A percentile compares a stretch with the other conserved stretches of the same genome.
phyloP scores from a whole-genome alignment of 2,329 filamentous ascomycete genomes.

The Stemphylium vesicarium region DNA sequence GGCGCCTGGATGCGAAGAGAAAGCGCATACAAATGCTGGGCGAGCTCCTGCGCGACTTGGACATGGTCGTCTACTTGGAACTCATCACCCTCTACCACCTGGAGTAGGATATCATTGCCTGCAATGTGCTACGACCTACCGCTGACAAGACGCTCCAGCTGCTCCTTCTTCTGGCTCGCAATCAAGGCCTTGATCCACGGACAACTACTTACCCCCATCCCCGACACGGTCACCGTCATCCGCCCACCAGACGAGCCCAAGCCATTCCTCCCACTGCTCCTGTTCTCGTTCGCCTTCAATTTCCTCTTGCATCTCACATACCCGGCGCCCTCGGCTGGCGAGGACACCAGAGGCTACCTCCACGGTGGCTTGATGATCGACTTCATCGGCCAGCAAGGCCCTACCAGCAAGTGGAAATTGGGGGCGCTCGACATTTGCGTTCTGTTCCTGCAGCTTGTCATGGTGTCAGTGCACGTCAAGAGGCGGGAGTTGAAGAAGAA shows the following conservation, averaged over 20 bases:
- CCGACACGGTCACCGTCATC: conserved; percentile 53
- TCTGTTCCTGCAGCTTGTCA: conserved; percentile 62
- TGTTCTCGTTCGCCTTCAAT: conserved; percentile 62
- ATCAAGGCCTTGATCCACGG: conserved; percentile 63
- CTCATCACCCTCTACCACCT: conserved; percentile 68
- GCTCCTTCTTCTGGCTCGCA: conserved; percentile 63
- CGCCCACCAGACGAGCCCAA: conserved; percentile 57
- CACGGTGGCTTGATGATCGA: conserved; percentile 69
- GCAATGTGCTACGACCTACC: not conserved
- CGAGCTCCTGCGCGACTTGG: conserved; percentile 62
- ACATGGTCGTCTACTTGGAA: conserved; percentile 67
- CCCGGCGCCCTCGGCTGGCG: conserved; percentile 52
- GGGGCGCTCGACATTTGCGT: conserved; percentile 61
- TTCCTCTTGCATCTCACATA: conserved; percentile 59
- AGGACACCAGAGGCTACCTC: conserved; percentile 60
- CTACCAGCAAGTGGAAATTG: conserved; percentile 61
- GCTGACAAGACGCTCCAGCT: conserved; percentile 49
- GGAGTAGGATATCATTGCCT: conserved; percentile 57
- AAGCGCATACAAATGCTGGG: conserved; percentile 55
- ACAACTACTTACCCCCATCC: conserved; percentile 65
- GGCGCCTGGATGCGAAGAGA: conserved; percentile 42
- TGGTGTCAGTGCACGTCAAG: conserved; percentile 62
- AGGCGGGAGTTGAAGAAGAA: conserved; percentile 56
- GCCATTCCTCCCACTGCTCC: conserved; percentile 61
- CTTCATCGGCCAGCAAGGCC: conserved; percentile 67